These are phyloP conservation scores for Termitomyces sp. DNA, from an alignment of 768 basidiomycete species.

Conservation along the genomic window DNA sequence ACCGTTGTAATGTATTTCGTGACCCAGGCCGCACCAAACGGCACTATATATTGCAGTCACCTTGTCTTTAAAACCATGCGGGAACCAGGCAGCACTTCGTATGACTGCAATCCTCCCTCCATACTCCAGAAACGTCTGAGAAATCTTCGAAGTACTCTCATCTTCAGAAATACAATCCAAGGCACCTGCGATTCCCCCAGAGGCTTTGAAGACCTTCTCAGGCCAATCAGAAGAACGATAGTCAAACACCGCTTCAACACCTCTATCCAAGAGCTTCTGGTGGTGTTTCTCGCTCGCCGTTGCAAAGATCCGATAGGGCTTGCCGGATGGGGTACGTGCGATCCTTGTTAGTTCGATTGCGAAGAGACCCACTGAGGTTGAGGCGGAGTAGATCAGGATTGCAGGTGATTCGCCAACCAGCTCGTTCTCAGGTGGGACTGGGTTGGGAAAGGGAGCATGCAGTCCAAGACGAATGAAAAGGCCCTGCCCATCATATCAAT, in stretches of 20 bases:
- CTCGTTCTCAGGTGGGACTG: conserved; percentile 13
- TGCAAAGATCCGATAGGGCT: conserved; percentile 22
- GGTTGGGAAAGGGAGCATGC: conserved; percentile 22
- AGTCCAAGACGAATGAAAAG: conserved; percentile 26
- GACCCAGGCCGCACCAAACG: conserved; percentile 27
- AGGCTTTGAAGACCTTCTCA: conserved; percentile 20
- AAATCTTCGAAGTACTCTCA: conserved; percentile 22
- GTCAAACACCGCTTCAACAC: conserved; percentile 26
- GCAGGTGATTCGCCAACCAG: conserved; percentile 14
- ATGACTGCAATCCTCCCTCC: conserved; percentile 27
- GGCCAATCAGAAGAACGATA: conserved; percentile 25
- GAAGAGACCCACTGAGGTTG: conserved; percentile 29
- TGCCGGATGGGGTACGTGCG: conserved; percentile 17
- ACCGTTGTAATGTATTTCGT: conserved; percentile 26
- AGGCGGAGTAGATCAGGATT: conserved; percentile 26
- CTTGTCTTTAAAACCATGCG: conserved; percentile 17
- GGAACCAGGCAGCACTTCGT: conserved; percentile 19
- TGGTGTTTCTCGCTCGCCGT: conserved; percentile 26
- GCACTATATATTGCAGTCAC: conserved; percentile 24
- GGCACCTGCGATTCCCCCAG: conserved; percentile 23
- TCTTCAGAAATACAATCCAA: conserved; percentile 30
- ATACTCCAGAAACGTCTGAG: conserved; percentile 20
- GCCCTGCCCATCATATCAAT: conserved; percentile 15
- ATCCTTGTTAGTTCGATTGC: conserved; percentile 21
- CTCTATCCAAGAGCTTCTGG: conserved; percentile 19